phyloP scores from a whole-genome alignment of 176 grass and related monocot species.

The Ananas comosus region DNA sequence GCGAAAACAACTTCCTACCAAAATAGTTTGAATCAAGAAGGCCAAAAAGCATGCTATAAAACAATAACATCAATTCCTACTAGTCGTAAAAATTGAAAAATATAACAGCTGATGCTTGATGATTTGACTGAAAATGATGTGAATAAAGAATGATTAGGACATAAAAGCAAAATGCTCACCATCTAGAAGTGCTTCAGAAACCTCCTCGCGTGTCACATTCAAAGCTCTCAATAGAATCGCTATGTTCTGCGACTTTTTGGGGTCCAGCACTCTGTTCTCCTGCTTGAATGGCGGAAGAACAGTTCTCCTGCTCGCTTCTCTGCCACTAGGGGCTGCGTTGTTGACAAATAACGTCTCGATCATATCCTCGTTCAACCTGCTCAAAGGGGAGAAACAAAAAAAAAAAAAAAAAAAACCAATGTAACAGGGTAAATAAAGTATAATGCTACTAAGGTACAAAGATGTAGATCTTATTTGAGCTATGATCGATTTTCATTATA shows the following conservation, averaged over 20 bases:
- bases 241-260: constrained; percentile 98
- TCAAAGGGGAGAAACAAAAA: not conserved
- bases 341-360: constrained; percentile 92
- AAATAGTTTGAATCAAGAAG: not conserved
- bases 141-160: too few relatives aligned
- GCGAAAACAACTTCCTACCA: constrained; percentile 32
- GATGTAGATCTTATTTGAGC: too few relatives aligned
- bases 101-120: too few relatives aligned
- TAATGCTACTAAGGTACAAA: too few relatives aligned
- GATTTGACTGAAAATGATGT: not conserved
- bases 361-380: constrained; percentile 93
- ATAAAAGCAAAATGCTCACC: constrained; percentile 36
- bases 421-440: too few relatives aligned
- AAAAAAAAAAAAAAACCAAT: not conserved
- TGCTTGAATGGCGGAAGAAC: constrained; percentile 39
- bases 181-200: constrained; percentile 77
- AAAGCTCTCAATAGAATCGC: constrained; percentile 86
- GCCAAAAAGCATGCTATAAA: too few relatives aligned
- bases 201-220: constrained; percentile 90
- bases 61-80: too few relatives aligned
- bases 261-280: constrained; percentile 97
- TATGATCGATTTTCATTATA: too few relatives aligned
- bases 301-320: constrained; percentile 49
- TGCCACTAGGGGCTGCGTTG: constrained; percentile 29
- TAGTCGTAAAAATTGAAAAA: too few relatives aligned